Evolutionary conservation across 441 rosid genomes (phyloP).

Genomic region (Corymbia calophylla): DNA sequence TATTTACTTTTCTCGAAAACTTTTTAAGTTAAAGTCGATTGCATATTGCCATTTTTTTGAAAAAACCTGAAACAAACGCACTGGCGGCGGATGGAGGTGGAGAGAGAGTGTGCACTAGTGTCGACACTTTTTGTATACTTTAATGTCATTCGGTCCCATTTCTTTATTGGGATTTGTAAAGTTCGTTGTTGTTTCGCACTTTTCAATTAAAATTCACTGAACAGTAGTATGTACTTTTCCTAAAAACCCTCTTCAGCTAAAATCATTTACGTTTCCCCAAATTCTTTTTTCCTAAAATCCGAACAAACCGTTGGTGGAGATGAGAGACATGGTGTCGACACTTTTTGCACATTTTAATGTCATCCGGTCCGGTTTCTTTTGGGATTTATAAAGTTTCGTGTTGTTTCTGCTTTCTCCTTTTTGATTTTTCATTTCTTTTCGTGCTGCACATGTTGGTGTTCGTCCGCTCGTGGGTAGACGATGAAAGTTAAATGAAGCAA

Average conservation of each 20-base stretch:
- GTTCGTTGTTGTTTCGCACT: background rate
- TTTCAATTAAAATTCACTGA: too few relatives aligned
- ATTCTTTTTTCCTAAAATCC: background rate
- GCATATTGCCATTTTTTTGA: background rate
- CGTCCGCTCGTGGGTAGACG: background rate
- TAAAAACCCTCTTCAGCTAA: too few relatives aligned
- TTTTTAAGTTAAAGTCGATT: background rate
- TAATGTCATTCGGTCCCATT: background rate
- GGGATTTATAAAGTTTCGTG: background rate
- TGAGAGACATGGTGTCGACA: conserved; percentile 21
- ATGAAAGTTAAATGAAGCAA: background rate
- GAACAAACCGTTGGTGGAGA: background rate
- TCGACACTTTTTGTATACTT: background rate
- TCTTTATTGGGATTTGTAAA: background rate
- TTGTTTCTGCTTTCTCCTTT: background rate
- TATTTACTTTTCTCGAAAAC: too few relatives aligned
- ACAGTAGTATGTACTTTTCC: background rate
- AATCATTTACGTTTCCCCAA: background rate
- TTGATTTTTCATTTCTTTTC: background rate
- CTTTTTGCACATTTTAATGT: background rate
- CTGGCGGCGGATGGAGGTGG: background rate
- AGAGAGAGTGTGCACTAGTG: background rate
- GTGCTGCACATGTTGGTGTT: background rate
- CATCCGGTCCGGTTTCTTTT: background rate
- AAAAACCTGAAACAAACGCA: background rate